Evolutionary conservation across 1,284 basidiomycete species (phyloP).

Genomic region (Moesziomyces aphidis): DNA sequence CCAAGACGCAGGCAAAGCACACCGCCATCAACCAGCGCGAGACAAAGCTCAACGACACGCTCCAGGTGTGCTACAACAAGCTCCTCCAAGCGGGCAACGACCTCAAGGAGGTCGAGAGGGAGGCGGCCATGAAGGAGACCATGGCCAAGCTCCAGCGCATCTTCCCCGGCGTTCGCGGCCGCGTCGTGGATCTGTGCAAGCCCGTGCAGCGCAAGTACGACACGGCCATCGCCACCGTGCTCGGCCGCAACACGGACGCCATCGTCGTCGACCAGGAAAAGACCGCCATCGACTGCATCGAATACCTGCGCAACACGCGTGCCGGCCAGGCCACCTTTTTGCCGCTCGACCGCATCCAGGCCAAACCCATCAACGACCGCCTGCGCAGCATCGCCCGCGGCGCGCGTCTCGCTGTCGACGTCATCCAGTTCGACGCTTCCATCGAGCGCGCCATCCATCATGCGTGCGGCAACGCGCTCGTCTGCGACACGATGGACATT

Average conservation of each 20-base stretch:
- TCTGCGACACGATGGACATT: conserved; percentile 94
- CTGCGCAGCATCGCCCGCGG: conserved; percentile 91
- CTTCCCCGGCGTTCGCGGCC: conserved; percentile 72
- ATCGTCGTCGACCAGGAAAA: conserved; percentile 96
- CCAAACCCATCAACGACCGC: conserved; percentile 93
- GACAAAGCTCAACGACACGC: conserved; percentile 80
- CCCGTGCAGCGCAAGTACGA: conserved; percentile 93
- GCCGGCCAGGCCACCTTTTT: conserved; percentile 96
- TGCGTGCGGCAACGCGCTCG: conserved; percentile 92
- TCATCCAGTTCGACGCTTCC: conserved; percentile 70
- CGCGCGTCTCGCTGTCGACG: conserved; percentile 91
- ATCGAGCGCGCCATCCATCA: conserved; percentile 91
- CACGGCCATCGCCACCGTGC: conserved; percentile 89
- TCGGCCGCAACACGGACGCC: conserved; percentile 94
- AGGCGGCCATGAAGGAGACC: conserved; percentile 85
- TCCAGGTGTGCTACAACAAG: conserved; percentile 83
- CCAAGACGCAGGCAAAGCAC: conserved; percentile 80
- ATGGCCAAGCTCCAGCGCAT: conserved; percentile 80
- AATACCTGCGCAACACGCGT: conserved; percentile 95
- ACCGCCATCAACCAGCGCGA: conserved; percentile 72
- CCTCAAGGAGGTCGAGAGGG: conserved; percentile 79
- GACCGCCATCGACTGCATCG: conserved; percentile 95
- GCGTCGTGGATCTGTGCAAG: conserved; percentile 91
- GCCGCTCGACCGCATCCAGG: conserved; percentile 94
- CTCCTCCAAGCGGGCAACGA: conserved; percentile 72